Percentiles rank a stretch among this genome's conserved stretches.
phyloP scores from a whole-genome alignment of 768 basidiomycete genomes.

The Trametes punicea region DNA sequence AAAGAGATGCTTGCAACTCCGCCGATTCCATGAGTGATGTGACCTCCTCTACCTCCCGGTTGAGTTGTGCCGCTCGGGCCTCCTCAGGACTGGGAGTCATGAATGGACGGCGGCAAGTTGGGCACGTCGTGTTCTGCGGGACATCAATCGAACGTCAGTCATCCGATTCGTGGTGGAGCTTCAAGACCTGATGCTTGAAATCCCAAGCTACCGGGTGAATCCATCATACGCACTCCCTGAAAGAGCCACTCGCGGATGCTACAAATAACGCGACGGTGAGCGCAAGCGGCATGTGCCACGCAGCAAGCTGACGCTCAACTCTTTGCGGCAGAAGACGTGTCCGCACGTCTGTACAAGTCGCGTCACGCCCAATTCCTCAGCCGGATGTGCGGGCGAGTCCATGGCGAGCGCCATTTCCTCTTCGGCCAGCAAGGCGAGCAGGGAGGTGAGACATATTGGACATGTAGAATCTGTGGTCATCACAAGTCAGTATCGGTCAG shows the following conservation, averaged over 20 bases:
- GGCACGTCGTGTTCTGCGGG: conserved; percentile 25
- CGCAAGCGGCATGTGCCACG: neutral
- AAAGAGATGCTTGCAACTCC: neutral
- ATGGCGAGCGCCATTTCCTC: conserved; percentile 71
- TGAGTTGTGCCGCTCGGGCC: neutral
- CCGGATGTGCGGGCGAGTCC: conserved; percentile 74
- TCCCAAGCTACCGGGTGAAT: neutral
- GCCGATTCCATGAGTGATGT: neutral
- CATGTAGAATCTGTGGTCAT: conserved; percentile 58
- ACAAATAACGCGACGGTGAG: neutral
- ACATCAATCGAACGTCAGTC: neutral
- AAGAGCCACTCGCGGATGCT: conserved; percentile 60
- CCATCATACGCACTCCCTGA: neutral
- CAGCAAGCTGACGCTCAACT: conserved; percentile 45
- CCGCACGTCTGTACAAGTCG: conserved; percentile 41
- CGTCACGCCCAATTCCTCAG: conserved; percentile 70
- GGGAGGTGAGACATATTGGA: conserved; percentile 71
- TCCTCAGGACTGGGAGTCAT: conserved; percentile 6
- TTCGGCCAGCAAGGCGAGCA: conserved; percentile 65
- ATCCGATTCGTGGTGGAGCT: no score
- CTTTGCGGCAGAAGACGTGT: conserved; percentile 79
- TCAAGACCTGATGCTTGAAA: no score
- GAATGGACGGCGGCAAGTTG: conserved; percentile 26
- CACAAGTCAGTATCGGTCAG: neutral
- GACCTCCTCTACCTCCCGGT: neutral